Evolutionary conservation across 768 basidiomycete genomes (phyloP), one percentile per base, ranked within the genome.

Genomic region (Mycena amicta): DNA sequence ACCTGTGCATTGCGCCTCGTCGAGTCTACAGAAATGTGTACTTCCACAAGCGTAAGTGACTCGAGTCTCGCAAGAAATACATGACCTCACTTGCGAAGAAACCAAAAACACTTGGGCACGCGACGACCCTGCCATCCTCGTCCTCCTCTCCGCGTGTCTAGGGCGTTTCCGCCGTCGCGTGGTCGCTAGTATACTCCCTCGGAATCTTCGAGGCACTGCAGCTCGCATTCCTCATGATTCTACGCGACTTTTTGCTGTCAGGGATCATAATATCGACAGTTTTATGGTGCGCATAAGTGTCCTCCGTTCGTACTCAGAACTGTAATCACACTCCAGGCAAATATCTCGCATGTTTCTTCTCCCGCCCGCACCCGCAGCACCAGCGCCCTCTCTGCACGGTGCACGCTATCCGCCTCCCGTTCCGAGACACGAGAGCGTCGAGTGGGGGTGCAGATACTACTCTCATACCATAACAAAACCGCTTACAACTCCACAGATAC

Each of bases 101-200:
- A 98, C 95, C 20, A 98, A 97, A 80, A 97, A 98, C 71, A 93
- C 91, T 16, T 98, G 95, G 95, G 94, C 95, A 20, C 80, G 96
- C 71, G 96, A 98, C 72, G 96, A 98, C 70, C 96, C 96, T 22
- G 96, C 96, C 26, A 94, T 97, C 62, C 81, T 98, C 26, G 81
- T 98, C 27, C 83, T 98, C 50, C 87, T 98, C 43, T 83, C 84
- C 50, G 89, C 83, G 43, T 93, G 88, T 71, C 82, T 95, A 22
- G 80, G n/a, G 79, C 52, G 95, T 88, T 2, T 83, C 92, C 22
- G 92, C 91, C 3, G 70, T 93, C 52, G 86, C 87, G 22, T 98
- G 95, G 95, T 88, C 90, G 0, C 70, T 94, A 13, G 86, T 93
- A 37, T 95, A 96, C 71, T 86, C 86, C 0, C 86, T 83, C 68